Base-by-base conservation (phyloP, 345 rosid species). In the Acer negundo region DNA sequence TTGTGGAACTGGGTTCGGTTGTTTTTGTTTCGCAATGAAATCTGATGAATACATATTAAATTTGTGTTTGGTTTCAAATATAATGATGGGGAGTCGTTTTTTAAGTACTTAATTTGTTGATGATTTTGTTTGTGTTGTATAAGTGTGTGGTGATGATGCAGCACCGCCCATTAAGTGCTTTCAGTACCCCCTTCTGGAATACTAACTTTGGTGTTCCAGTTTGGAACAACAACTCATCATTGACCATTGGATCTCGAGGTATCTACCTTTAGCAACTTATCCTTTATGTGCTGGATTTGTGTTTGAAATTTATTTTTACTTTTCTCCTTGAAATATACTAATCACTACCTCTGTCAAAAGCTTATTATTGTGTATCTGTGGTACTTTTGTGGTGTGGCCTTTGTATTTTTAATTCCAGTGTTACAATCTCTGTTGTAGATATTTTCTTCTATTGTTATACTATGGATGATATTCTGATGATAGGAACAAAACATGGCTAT, bases 191-290 rank as follows among this genome's bases (percentile, higher is more conserved):
- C 0, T 91, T 87, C 75, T 92, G 86, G 87, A 92, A 97, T 56
- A 88, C 97, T 20, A 94, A 94, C 81, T 90, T 91, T 13, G 97
- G 98, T 46, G 76, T 91, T 83, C 97, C 98, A 0, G 89, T 94
- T 46, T 92, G 89, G 82, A 92, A 92, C 92, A 91, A 94, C 84
- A 88, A 82, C 84, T 89, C 92, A 3, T 90, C 97, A 46, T 65
- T 92, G 80, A 94, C 98, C 28, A 86, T 94, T 71, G 98, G 98
- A 72, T 75, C 86, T 46, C 83, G 98, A 89, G 98, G 98, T 91
- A 84, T 12, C 6, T n/a, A 42, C 12, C 6, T 8, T 12, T 51
- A 9, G 64, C 19, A 26, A 31, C n/a, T 56, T 31, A 5, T 44
- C 10, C 11, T 56, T 56, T 1, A 35, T 22, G 47, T 56, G 65